These are phyloP conservation scores for Leishmania tarentolae DNA, from an alignment of 208 protist genomes.

Conservation along the genomic window DNA sequence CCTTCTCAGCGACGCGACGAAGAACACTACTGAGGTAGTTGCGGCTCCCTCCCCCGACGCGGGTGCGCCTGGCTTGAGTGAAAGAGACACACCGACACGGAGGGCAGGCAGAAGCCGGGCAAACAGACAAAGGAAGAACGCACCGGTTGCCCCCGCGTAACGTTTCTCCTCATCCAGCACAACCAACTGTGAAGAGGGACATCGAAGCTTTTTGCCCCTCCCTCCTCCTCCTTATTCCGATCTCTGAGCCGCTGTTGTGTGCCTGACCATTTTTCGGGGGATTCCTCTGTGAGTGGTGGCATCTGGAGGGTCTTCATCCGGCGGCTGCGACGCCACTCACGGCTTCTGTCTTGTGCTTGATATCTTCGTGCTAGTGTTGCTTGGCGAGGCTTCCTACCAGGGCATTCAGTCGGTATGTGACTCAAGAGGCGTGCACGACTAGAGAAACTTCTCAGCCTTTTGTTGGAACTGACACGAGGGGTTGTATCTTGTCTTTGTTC, in stretches of 20 bases:
- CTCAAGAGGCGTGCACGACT: not conserved
- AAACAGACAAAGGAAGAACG: not conserved
- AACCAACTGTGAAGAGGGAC: not conserved
- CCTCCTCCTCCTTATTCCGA: not conserved
- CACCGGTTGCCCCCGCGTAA: not conserved
- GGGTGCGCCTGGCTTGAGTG: not conserved
- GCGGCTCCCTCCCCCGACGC: not conserved
- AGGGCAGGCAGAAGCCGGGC: not conserved
- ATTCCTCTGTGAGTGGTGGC: not conserved
- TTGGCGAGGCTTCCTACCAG: not conserved
- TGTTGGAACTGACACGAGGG: too few relatives aligned
- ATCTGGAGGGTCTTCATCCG: not conserved
- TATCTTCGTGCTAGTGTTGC: not conserved
- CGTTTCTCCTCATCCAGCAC: not conserved
- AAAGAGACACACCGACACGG: not conserved
- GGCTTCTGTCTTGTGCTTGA: not conserved
- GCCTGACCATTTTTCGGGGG: not conserved
- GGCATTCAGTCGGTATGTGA: not conserved
- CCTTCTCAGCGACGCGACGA: not conserved
- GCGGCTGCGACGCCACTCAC: not conserved
- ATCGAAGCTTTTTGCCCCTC: not conserved
- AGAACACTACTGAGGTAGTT: not conserved
- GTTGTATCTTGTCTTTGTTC: not conserved
- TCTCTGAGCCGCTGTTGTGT: not conserved
- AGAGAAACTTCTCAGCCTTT: not conserved